Evolutionary conservation across 2,329 filamentous ascomycete genomes (phyloP).

Genomic region (Gyromitra esculenta): DNA sequence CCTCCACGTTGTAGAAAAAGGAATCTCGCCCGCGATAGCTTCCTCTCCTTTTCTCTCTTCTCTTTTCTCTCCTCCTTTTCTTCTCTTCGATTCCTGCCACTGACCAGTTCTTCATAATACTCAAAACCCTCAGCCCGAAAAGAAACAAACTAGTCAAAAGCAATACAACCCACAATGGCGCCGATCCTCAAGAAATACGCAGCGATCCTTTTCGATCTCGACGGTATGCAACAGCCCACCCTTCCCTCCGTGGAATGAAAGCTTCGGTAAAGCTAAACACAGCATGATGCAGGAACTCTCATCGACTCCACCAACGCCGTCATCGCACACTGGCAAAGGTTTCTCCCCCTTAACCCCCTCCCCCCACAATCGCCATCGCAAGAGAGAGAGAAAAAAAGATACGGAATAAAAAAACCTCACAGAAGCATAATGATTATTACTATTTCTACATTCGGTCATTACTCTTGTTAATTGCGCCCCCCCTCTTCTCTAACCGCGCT

Average conservation of each 20-base stretch:
- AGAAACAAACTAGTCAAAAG: background rate
- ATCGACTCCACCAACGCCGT: slow-evolving; percentile 83
- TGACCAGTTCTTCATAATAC: too few species aligned
- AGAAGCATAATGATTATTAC: background rate
- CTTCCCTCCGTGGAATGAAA: slow-evolving; percentile 2
- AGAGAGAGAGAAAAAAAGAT: background rate
- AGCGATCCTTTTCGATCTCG: slow-evolving; percentile 74
- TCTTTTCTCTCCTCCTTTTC: background rate
- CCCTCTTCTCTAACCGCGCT: background rate
- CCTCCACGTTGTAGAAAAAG: slow-evolving; percentile 21
- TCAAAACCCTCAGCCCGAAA: background rate
- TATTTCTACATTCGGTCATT: slow-evolving; percentile 11
- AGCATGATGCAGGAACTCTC: slow-evolving; percentile 66
- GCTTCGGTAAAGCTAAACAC: slow-evolving; percentile 10
- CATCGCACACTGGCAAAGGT: slow-evolving; percentile 73
- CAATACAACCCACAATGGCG: slow-evolving; percentile 32
- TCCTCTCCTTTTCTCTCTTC: background rate
- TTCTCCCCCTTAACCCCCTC: slow-evolving; percentile 22
- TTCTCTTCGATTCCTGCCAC: background rate
- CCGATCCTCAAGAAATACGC: slow-evolving; percentile 51
- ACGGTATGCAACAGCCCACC: slow-evolving; percentile 63
- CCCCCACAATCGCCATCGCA: slow-evolving; percentile 14
- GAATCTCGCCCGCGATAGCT: background rate
- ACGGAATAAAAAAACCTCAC: background rate
- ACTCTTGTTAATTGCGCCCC: slow-evolving; percentile 21